Base-by-base conservation (phyloP, 257 asterid species). In the Haberlea rhodopensis region DNA sequence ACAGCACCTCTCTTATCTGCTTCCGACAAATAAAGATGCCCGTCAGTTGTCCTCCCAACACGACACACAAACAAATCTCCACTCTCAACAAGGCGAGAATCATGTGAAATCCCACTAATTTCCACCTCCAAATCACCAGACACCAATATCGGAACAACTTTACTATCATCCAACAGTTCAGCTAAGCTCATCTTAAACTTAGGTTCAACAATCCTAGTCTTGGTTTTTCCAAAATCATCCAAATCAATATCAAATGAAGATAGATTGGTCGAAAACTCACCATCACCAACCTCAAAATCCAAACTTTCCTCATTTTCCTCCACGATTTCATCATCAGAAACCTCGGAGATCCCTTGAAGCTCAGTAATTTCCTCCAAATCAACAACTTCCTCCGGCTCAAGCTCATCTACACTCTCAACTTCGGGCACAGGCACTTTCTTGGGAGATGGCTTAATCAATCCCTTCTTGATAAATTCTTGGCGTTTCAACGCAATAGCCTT, bases 1-100 rank as follows among this genome's bases (percentile, higher is more conserved):
- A 89, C 95, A 13, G 95, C 99, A 16, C 96, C 97, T 79, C 99
- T 81, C 83, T 92, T 89, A 82, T 87, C 97, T 0, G 90, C 99
- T 87, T 92, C 99, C 0, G 89, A 74, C 58, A 88, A 67, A 63
- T 66, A 85, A 71, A 82, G 70, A 79, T 89, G 92, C 60, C 94
- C 96, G 63, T 89, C 97, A 5, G 82, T 77, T 11, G 73, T 81
- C 75, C 58, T 82, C 80, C 95, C 97, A 10, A 82, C 75, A 58
- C 95, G 84, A 71, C 97, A 92, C 23, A 89, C 89, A 73, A 89
- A 82, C 68, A 87, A 87, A 80, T 89, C 91, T 8, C 99, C 96
- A 54, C 88, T 82, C 85, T 81, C 91, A 22, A 92, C 96, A 21
- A 92, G 73, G 57, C 95, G 81, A 15, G 99, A 89, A 79, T 92